Evolutionary conservation across 345 rosid species (phyloP).

Genomic region (Gossypium arboreum): DNA sequence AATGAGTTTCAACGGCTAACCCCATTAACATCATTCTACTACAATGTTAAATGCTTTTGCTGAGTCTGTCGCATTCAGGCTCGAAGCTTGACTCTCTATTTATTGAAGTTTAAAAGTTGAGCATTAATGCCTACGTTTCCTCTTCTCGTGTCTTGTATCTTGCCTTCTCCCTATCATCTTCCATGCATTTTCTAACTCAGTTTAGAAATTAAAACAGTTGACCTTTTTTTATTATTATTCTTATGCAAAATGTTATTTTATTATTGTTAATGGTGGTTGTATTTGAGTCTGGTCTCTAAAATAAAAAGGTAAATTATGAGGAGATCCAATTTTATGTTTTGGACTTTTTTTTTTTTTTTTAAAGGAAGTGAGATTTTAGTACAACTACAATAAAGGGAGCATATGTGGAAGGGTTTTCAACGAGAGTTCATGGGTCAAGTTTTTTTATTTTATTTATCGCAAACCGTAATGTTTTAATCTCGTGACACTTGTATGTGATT

Average conservation of each 20-base stretch:
- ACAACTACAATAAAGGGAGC: too few relatives aligned
- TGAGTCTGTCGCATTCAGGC: neutral
- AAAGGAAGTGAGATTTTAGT: too few relatives aligned
- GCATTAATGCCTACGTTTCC: neutral
- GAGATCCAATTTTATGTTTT: too few relatives aligned
- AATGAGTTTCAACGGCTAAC: slow-evolving; percentile 25
- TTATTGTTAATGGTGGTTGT: too few relatives aligned
- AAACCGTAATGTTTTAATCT: too few relatives aligned
- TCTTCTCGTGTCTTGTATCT: neutral
- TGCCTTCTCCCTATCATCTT: neutral
- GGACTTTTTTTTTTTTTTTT: too few relatives aligned
- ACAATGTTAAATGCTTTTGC: neutral
- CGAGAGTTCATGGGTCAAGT: too few relatives aligned
- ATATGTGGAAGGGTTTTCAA: too few relatives aligned
- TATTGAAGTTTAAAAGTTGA: neutral
- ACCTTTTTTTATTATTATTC: neutral
- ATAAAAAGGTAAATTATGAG: too few relatives aligned
- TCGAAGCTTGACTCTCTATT: neutral
- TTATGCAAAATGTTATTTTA: neutral
- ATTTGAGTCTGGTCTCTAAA: too few relatives aligned
- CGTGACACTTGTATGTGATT: too few relatives aligned
- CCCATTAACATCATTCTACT: neutral
- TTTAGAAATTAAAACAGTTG: neutral
- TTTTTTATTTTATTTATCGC: too few relatives aligned
- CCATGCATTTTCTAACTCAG: neutral